Percentiles rank a stretch among this genome's conserved stretches.
These are phyloP conservation scores for Tetrapisispora namnaoensis DNA, from an alignment of 805 yeast genomes.

Conservation along the genomic window DNA sequence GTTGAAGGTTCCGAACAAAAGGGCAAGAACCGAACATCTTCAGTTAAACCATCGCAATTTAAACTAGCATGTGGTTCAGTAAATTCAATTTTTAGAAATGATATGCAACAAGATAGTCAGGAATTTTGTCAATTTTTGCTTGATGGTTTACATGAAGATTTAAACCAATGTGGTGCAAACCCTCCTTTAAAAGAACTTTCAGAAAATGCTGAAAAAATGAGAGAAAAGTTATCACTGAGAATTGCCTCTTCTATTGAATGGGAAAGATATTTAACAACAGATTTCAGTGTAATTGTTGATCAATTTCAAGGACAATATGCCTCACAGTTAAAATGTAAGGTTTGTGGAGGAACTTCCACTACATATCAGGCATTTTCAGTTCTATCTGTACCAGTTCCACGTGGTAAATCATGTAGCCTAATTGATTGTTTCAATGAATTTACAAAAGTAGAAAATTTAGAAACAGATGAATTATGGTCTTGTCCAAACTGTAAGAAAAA, in stretches of 20 bases:
- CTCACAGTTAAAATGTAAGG: slow-evolving; percentile 62
- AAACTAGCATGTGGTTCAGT: slow-evolving; percentile 60
- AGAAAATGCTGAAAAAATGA: slow-evolving; percentile 56
- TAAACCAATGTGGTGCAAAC: slow-evolving; percentile 55
- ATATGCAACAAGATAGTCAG: slow-evolving; percentile 87
- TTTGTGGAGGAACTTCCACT: slow-evolving; percentile 71
- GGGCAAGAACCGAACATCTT: background rate
- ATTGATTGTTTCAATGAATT: slow-evolving; percentile 70
- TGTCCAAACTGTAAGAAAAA: slow-evolving; percentile 67
- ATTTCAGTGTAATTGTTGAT: slow-evolving; percentile 73
- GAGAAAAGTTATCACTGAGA: slow-evolving; percentile 68
- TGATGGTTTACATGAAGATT: slow-evolving; percentile 88
- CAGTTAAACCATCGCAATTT: slow-evolving; percentile 55
- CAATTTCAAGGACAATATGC: slow-evolving; percentile 84
- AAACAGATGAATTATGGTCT: slow-evolving; percentile 74
- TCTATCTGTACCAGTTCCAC: slow-evolving; percentile 71
- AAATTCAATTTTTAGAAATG: slow-evolving; percentile 70
- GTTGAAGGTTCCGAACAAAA: slow-evolving; percentile 27
- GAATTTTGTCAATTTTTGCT: slow-evolving; percentile 81
- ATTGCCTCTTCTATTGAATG: slow-evolving; percentile 85
- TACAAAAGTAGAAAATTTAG: slow-evolving; percentile 64
- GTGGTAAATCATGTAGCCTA: slow-evolving; percentile 31
- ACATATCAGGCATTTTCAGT: slow-evolving; percentile 80
- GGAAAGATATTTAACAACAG: slow-evolving; percentile 78
- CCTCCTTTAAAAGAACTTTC: slow-evolving; percentile 49